Evolutionary conservation across 495 filamentous ascomycete genomes (phyloP).

Genomic region (Aspergillus carlsbadensis): DNA sequence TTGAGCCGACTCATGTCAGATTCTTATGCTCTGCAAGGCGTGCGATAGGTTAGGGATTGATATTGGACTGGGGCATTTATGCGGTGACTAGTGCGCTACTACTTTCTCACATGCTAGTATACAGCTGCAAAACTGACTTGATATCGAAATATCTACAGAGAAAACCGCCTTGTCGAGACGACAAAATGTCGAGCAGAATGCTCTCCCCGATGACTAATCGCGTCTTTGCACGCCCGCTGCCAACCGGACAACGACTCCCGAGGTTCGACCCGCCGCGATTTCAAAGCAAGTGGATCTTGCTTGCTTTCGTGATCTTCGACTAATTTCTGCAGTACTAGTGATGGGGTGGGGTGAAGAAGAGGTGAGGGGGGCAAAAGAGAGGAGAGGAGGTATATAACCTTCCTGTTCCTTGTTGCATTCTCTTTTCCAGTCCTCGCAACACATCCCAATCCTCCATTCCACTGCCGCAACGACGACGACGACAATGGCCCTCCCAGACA

Average conservation of each 20-base stretch:
- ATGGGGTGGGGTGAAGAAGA: not conserved
- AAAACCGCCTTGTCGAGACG: no score
- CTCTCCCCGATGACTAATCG: no score
- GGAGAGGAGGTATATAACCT: not conserved
- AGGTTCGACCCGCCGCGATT: not conserved
- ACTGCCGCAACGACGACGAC: not conserved
- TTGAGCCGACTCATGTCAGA: not conserved
- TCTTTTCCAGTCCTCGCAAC: not conserved
- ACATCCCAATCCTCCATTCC: not conserved
- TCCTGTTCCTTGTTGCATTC: not conserved
- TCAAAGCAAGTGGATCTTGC: slow-evolving; percentile 11
- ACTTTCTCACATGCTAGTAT: no score
- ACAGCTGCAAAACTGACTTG: no score
- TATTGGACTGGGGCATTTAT: no score
- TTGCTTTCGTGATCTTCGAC: not conserved
- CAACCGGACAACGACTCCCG: no score
- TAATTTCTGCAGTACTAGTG: not conserved
- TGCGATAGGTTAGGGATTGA: no score
- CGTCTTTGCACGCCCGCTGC: no score
- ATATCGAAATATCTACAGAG: no score
- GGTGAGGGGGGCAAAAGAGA: not conserved
- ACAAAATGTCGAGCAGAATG: no score
- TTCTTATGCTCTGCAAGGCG: no score
- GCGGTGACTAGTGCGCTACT: no score
- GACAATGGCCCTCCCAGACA: slow-evolving; percentile 3